These are phyloP conservation scores for Vickermania ingenoplastis DNA, from an alignment of 208 protist species.

Conservation along the genomic window DNA sequence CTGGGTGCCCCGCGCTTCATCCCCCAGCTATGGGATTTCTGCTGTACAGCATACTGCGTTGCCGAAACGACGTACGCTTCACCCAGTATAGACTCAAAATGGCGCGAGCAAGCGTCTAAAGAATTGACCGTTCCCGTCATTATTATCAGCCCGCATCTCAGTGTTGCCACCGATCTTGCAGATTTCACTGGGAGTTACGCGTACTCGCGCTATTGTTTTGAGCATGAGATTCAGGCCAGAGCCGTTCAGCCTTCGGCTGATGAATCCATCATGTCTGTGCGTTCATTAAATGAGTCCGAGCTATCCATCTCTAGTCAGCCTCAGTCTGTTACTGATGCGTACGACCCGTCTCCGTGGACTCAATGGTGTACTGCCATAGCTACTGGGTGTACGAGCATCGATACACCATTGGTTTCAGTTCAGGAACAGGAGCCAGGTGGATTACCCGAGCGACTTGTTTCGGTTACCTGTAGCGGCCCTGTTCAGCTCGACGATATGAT, in stretches of 20 bases:
- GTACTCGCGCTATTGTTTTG: constrained; percentile 2
- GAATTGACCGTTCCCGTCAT: neutral
- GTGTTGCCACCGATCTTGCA: constrained; percentile 1
- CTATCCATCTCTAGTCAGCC: neutral
- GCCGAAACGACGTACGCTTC: neutral
- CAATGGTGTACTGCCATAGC: neutral
- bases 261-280: neutral
- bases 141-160: constrained; percentile 1
- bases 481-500: neutral
- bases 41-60: neutral
- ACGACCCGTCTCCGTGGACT: neutral
- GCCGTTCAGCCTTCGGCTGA: neutral
- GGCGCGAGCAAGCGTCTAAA: neutral
- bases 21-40: constrained; percentile 4
- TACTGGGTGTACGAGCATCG: neutral
- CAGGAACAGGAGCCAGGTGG: neutral
- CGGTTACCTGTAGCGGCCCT: neutral
- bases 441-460: neutral
- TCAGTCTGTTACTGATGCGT: neutral
- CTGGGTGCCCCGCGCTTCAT: neutral
- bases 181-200: constrained; percentile 2
- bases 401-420: neutral
- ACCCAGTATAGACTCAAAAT: neutral
- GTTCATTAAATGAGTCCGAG: neutral
- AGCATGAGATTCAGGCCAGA: neutral